Evolutionary conservation across 225 moss, liverwort and hornwort species (phyloP).

Genomic region (Antitrichia curtipendula): DNA sequence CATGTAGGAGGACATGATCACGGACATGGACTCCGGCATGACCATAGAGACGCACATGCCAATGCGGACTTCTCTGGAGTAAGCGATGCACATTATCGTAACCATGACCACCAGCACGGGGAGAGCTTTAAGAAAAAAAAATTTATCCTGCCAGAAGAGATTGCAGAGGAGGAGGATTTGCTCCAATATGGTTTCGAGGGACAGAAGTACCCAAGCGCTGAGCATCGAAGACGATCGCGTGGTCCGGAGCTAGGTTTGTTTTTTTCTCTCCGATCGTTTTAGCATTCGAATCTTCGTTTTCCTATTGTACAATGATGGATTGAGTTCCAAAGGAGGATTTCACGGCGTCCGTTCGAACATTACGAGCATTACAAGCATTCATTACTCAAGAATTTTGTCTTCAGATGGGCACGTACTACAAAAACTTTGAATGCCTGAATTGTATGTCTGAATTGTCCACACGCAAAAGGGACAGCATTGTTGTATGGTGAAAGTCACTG

Average conservation of each 20-base stretch:
- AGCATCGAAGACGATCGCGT: constrained; percentile 5
- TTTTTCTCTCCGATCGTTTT: not conserved
- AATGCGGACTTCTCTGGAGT: not conserved
- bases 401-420: not conserved
- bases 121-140: not conserved
- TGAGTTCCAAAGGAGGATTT: not conserved
- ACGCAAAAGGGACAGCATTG: not conserved
- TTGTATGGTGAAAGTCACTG: not conserved
- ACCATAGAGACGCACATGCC: not conserved
- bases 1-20: not conserved
- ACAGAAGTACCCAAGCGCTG: constrained; percentile 3
- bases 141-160: constrained; percentile 35
- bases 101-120: constrained; percentile 9
- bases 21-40: not conserved
- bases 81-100: not conserved
- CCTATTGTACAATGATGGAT: not conserved
- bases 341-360: not conserved
- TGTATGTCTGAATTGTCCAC: not conserved
- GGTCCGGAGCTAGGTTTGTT: constrained; percentile 12
- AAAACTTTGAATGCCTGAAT: not conserved
- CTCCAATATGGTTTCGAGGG: constrained; percentile 22
- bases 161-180: constrained; percentile 54
- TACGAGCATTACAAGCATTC: not conserved
- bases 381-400: not conserved
- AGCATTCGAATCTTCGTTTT: not conserved